Evolutionary conservation across 2,329 filamentous ascomycete species (phyloP).

Genomic region (Colletotrichum truncatum): DNA sequence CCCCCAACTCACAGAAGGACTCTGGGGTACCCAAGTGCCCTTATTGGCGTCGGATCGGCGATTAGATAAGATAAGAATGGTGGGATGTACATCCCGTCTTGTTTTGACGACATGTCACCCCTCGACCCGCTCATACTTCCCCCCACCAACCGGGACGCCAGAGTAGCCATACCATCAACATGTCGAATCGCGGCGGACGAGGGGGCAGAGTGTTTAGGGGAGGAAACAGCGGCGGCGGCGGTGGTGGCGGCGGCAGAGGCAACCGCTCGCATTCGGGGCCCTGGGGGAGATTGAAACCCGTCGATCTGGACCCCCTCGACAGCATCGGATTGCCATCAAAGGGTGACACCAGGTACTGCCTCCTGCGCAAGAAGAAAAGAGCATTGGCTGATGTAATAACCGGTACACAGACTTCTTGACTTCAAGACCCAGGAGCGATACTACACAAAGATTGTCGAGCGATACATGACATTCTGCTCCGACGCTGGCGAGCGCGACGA

Average conservation of each 20-base stretch:
- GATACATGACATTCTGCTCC: constrained; percentile 91
- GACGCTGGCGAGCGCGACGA: constrained; percentile 75
- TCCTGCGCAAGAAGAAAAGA: too few species aligned
- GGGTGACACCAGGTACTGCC: constrained; percentile 86
- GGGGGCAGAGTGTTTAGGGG: neutral
- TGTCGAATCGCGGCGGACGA: constrained; percentile 25
- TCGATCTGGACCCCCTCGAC: constrained; percentile 80
- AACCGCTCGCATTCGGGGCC: constrained; percentile 56
- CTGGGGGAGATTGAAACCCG: constrained; percentile 78
- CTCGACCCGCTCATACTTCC: neutral
- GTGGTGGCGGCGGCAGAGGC: constrained; percentile 32
- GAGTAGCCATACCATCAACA: neutral
- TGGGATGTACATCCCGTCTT: constrained; percentile 25
- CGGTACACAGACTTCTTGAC: constrained; percentile 73
- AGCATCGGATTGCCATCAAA: constrained; percentile 88
- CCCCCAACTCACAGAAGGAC: too few species aligned
- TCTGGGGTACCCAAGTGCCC: neutral
- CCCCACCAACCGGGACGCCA: neutral
- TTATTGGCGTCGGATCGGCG: constrained; percentile 16
- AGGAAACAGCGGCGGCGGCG: neutral
- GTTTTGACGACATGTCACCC: constrained; percentile 25
- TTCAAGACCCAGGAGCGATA: constrained; percentile 84
- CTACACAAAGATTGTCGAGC: constrained; percentile 86
- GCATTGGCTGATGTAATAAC: too few species aligned
- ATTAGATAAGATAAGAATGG: constrained; percentile 30